Base-by-base conservation (phyloP, 202 grass and related monocot genomes). In the Setaria viridis region DNA sequence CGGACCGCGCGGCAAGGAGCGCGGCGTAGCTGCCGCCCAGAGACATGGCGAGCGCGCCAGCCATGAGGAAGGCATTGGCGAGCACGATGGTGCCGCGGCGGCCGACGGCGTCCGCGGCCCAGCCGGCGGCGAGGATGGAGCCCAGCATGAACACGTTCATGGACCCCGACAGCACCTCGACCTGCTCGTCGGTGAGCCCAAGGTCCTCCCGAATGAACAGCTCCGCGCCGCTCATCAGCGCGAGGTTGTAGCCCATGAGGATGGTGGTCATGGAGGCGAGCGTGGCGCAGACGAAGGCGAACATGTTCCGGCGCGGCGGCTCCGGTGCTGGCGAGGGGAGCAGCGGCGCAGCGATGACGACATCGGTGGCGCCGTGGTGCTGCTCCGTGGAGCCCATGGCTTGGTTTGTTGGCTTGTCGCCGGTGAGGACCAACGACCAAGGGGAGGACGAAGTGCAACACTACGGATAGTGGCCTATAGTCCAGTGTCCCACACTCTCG, bases 1-100 rank as follows among this genome's bases (percentile, higher is more conserved):
- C 63, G 64, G 89, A 96, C 20, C 91, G 87, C 4, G 79, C 89
- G 0, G 76, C 48, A 65, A 91, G 83, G 85, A 96, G 89, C 34
- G 76, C 71, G 6, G 84, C 65, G 81, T 79, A 96, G 75, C 34
- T 72, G 5, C 25, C 19, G 8, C 59, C 81, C 5, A 80, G 14
- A 9, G 67, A 83, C 78, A 81, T 91, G 66, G 77, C 68, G 2
- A 87, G 70, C 13, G 80, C 62, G 41, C 89, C 89, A n/a, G 82
- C 56, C 20, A 85, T 64, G 67, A 90, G 64, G 71, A 93, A 85
- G 41, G 62, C 56, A 20, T 70, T 84, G 14, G 94, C 88, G 25
- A 96, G 78, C 35, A 84, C 76, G 47, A 93, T 70, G 15, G 91
- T 91, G 74, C 74, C 62, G 15, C 91, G 19, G 91, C 91, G 45